Conservation (phyloP, 2,329 filamentous ascomycete species). For the Chalara sp. region DNA sequence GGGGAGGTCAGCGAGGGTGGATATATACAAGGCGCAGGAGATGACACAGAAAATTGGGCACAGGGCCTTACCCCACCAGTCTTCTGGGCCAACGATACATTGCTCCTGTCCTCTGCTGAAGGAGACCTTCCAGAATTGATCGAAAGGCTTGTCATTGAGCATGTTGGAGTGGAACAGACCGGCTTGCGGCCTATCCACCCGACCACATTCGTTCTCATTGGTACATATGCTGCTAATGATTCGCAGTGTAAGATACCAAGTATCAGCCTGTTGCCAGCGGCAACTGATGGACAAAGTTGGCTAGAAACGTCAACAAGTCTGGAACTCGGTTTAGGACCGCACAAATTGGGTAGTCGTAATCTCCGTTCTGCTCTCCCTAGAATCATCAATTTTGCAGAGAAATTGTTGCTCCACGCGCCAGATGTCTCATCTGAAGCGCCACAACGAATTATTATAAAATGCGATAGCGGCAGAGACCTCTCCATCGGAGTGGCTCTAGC, state of each 20-base stretch:
- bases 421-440: background rate
- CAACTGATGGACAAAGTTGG: conserved; percentile 40
- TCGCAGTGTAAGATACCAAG: background rate
- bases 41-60: conserved; percentile 94
- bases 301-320: conserved; percentile 29
- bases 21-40: conserved; percentile 91
- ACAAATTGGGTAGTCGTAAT: conserved; percentile 76
- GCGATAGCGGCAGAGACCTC: conserved; percentile 72
- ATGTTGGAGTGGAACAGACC: background rate
- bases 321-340: conserved; percentile 58
- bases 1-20: conserved; percentile 63
- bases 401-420: conserved; percentile 2
- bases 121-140: conserved; percentile 53
- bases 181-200: conserved; percentile 17
- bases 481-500: conserved; percentile 73
- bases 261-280: conserved; percentile 36
- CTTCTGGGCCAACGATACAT: conserved; percentile 68
- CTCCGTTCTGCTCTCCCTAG: conserved; percentile 64
- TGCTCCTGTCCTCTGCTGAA: conserved; percentile 58
- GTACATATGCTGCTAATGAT: background rate
- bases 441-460: conserved; percentile 51
- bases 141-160: conserved; percentile 33
- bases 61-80: conserved; percentile 66
- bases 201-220: conserved; percentile 22
- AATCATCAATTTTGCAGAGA: conserved; percentile 20